Conservation (phyloP, 176 grass and related monocot genomes). For the Eremochloa ophiuroides region DNA sequence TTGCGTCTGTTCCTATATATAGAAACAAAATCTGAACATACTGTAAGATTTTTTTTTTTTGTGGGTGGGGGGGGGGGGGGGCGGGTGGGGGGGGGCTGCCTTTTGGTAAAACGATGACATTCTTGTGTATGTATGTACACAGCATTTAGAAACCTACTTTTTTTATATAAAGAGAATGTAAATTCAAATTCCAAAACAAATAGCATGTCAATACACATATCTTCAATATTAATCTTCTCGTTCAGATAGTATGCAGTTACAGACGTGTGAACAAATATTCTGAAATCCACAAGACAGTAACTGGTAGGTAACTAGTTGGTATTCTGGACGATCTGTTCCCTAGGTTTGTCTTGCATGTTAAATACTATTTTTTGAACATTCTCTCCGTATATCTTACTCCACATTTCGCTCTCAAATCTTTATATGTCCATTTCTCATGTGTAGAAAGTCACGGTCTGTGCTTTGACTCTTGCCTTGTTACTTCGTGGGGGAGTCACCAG, state of each 20-base stretch:
- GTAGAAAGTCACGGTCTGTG: background rate
- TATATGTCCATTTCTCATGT: background rate
- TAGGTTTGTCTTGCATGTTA: too few species aligned
- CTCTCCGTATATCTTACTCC: background rate
- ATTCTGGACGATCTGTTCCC: background rate
- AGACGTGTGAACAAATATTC: background rate
- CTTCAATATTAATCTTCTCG: background rate
- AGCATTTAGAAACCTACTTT: background rate
- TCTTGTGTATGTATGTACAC: too few species aligned
- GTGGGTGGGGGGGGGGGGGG: too few species aligned
- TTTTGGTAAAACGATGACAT: too few species aligned
- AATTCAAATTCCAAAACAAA: background rate
- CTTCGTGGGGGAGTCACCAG: background rate
- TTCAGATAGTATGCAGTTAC: background rate
- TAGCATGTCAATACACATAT: background rate
- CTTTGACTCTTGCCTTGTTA: constrained; percentile 25
- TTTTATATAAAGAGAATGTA: background rate
- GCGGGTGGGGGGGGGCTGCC: too few species aligned
- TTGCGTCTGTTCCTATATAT: background rate
- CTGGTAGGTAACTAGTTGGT: background rate
- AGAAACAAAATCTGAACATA: background rate
- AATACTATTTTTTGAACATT: background rate
- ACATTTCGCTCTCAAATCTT: background rate
- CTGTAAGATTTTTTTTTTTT: background rate
- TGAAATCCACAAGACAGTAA: background rate